Evolutionary conservation across 2,329 filamentous ascomycete genomes (phyloP), one percentile per base, ranked within the genome.

Genomic region (Clonostachys rhizophaga): DNA sequence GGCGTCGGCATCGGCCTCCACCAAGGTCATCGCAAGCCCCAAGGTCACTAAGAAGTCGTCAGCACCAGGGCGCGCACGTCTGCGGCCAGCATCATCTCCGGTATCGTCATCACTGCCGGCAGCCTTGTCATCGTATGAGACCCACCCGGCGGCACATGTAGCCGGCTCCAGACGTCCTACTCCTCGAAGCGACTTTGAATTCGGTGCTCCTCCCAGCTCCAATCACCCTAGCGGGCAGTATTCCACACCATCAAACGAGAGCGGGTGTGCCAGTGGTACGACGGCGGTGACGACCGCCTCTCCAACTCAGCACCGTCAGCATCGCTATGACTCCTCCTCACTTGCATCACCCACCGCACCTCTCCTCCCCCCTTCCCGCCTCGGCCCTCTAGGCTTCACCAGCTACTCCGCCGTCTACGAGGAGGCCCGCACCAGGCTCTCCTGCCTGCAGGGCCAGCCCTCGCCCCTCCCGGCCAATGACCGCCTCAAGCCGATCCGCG

Each of bases 321-420:
- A 30, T 30, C 24, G 24, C 24, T 30, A 30, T 30, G 24, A 30
- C 24, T 30, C 24, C 24, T 30, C 24, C 24, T 30, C 24, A 10
- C 24, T 30, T 30, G 24, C 44, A 10, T 24, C 37, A 3, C 35
- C 44, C 11, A 24, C 44, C 33, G 17, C 44, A 34, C 24, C 8
- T 30, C 24, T 30, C 24, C 24, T 44, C 45, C n/a, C 24, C 36
- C 43, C 41, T 39, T 45, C 34, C 20, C 14, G 18, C 48, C 48
- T 55, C 9, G 71, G 71, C 1, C 73, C 72, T 57, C 60, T 75
- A 12, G 70, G 71, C 48, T 70, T 66, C 53, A 73, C 69, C 2
- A 73, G 68, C 46, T 70, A 68, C 50, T 67, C 60, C 39, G 59
- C 65, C n/a, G 68, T 72, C 17, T 69, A 66, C 44, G 67, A 70